phyloP scores from a whole-genome alignment of 306 rosid species.

The Macrotyloma uniflorum region DNA sequence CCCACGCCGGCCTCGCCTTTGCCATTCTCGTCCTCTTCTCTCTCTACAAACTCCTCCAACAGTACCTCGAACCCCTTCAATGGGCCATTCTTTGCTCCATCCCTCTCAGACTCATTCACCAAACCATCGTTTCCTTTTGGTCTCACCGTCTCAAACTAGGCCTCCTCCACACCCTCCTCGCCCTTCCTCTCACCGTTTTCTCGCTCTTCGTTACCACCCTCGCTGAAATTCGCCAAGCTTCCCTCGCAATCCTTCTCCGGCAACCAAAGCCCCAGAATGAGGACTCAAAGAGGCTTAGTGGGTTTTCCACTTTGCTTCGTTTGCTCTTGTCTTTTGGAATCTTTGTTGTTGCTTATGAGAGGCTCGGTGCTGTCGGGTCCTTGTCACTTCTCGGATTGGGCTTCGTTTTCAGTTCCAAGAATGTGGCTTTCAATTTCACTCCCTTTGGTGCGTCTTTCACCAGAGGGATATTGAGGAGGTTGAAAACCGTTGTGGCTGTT shows the following conservation, averaged over 20 bases:
- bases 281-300: conserved; percentile 38
- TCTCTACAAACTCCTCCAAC: conserved; percentile 63
- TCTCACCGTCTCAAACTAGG: conserved; percentile 65
- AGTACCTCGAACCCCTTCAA: conserved; percentile 69
- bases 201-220: conserved; percentile 63
- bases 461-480: conserved; percentile 49
- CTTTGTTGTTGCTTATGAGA: conserved; percentile 66
- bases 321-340: conserved; percentile 72
- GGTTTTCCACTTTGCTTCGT: conserved; percentile 65
- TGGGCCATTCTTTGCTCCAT: conserved; percentile 90
- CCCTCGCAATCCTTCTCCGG: conserved; percentile 44
- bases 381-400: conserved; percentile 56
- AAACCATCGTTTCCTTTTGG: conserved; percentile 78
- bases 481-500: conserved; percentile 73
- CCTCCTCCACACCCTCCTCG: conserved; percentile 67
- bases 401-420: conserved; percentile 58
- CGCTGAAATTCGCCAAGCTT: conserved; percentile 54
- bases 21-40: conserved; percentile 56
- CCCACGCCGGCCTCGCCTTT: conserved; percentile 80
- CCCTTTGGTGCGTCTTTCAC: conserved; percentile 67
- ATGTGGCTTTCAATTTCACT: conserved; percentile 52
- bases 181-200: conserved; percentile 63
- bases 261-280: conserved; percentile 44
- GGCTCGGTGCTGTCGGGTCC: conserved; percentile 56
- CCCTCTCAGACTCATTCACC: conserved; percentile 78